Evolutionary conservation across 2,329 filamentous ascomycete species (phyloP), one percentile per base, ranked within the genome.

Genomic region (Fusarium marasasianum): DNA sequence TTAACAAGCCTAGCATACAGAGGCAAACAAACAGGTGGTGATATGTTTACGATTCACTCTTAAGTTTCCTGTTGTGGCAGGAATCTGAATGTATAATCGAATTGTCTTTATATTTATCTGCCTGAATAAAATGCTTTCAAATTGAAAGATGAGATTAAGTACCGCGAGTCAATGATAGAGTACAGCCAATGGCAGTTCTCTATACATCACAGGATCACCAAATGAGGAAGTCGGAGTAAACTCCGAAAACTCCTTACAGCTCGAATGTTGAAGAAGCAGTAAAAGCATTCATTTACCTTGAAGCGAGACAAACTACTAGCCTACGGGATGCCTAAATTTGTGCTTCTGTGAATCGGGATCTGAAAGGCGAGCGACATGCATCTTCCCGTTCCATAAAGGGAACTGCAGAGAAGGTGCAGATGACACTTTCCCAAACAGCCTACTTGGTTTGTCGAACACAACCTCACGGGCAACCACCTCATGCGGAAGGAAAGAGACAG

Each of bases 211-310:
- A 22, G 9, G n/a, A 13, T 24, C 33, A 56, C 75, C 65, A 18
- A 50, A 73, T 66, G 54, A 66, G 75, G 75, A 74, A 77, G 47
- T 74, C 68, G 73, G 73, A 74, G 67, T 40, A 54, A 48, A 62
- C 71, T 76, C 75, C 75, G 75, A 71, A 75, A 75, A 71, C 75
- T 76, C 75, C 75, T 77, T 77, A 14, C 17, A 40, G 67, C 62
- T 4, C 22, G n/a, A 41, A 29, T 35, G 17, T 5, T 13, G 6
- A 9, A 5, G 6, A n/a, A 13, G 33, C 18, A 13, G 14, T 8
- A 12, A 20, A 51, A 51, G 18, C 10, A 2, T 15, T 37, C 2
- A 3, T 29, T 35, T 12, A 11, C 15, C 12, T 18, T 35, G 10
- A 51, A 22, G 15, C 15, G 13, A 44, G 15, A 29, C 29, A n/a